Evolutionary conservation across 2,329 filamentous ascomycete species (phyloP), one percentile per base, ranked within the genome.

Genomic region (Blastomyces gilchristii): DNA sequence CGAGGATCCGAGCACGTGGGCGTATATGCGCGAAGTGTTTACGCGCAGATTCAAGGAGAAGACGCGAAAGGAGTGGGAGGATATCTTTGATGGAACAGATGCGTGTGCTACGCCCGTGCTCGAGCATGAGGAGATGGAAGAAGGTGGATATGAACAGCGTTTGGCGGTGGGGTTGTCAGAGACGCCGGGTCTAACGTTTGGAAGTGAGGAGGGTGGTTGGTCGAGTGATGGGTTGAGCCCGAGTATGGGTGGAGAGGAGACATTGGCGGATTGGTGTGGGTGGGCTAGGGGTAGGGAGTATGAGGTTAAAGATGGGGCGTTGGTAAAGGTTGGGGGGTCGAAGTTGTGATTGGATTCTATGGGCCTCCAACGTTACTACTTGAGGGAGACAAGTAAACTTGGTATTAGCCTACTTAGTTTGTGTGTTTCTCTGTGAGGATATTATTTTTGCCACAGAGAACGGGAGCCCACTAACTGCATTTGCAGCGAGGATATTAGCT

Each of bases 31-130:
- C 60, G 70, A 75, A 0, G 72, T 85, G 2, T 87, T 96, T 67
- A 81, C 81, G 2, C 72, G 72, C 3, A 79, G 78, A 0, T 97
- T 97, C 74, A 84, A 81, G 72, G 75, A 78, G 54, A 90, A 86
- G 77, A 88, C 87, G 4, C 82, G 92, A 43, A 72, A 75, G 0
- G 87, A 96, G 73, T 97, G 93, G 93, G 93, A 96, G 75, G 72
- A 65, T 3, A 79, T 96, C 6, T 97, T 97, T 72, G 90, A 96
- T 72, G 90, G 89, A 12, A 94, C 89, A 0, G 93, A 97, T 76
- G 93, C 93, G 0, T 97, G 93, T 74, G 91, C 88, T 66, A 91
- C 90, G n/a, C 93, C 93, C 0, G 89, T 97, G 0, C 78, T 96
- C 52, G 86, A 86, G 43, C 89, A 91, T 67, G 71, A 68, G 0